These are phyloP conservation scores for Periconia sp. DNA, from an alignment of 2,329 filamentous ascomycete genomes.

Conservation along the genomic window DNA sequence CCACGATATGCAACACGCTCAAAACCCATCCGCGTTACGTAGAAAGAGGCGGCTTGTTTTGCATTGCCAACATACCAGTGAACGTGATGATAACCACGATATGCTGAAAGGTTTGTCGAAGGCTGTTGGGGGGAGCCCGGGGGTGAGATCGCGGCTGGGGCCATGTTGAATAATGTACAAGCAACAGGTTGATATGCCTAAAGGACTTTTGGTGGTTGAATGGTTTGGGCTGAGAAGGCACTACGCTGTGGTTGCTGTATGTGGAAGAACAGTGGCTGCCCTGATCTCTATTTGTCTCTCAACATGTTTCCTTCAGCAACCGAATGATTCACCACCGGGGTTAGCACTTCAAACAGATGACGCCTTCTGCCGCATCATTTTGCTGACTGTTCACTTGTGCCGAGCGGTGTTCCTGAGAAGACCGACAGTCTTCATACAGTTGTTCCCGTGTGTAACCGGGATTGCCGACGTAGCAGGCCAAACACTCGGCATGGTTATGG, in stretches of 20 bases:
- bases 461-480: background rate
- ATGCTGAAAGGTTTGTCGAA: slow-evolving; percentile 50
- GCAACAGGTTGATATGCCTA: background rate
- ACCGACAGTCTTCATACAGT: slow-evolving; percentile 6
- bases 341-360: background rate
- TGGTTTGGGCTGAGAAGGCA: background rate
- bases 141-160: slow-evolving; percentile 41
- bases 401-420: slow-evolving; percentile 10
- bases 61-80: slow-evolving; percentile 98
- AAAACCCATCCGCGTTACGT: slow-evolving; percentile 86
- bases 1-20: slow-evolving; percentile 79
- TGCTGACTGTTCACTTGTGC: slow-evolving; percentile 7
- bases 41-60: slow-evolving; percentile 90
- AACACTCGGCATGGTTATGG: background rate
- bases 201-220: background rate
- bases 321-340: background rate
- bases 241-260: background rate
- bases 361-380: slow-evolving; percentile 3
- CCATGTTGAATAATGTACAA: slow-evolving; percentile 20
- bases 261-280: background rate
- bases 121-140: slow-evolving; percentile 43
- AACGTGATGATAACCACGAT: slow-evolving; percentile 87
- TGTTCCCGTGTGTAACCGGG: slow-evolving; percentile 11
- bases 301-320: slow-evolving; percentile 7
- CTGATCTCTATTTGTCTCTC: slow-evolving; percentile 3